Percentiles rank a stretch among this genome's conserved stretches.
These are phyloP conservation scores for Nymphaea colorata DNA, from an alignment of 164 flowering plant species.

Conservation along the genomic window DNA sequence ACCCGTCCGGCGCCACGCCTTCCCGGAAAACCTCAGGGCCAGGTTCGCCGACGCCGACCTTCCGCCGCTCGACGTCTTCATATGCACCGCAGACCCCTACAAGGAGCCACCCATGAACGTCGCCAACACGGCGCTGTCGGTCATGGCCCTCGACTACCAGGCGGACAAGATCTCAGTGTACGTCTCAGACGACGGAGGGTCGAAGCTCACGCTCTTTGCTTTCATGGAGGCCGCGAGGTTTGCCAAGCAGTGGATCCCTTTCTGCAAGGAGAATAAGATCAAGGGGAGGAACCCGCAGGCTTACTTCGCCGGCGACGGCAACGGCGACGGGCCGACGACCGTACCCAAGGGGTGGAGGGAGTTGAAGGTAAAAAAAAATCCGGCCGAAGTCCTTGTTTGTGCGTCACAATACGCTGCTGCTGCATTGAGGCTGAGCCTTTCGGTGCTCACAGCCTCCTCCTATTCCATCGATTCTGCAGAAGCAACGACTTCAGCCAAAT, in stretches of 20 bases:
- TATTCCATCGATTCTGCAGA: too few relatives aligned
- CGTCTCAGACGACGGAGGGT: conserved; percentile 27
- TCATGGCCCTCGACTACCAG: conserved; percentile 20
- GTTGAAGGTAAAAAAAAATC: background rate
- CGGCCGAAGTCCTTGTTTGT: too few relatives aligned
- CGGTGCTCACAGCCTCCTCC: too few relatives aligned
- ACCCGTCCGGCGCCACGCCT: conserved; percentile 10
- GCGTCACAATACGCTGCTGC: too few relatives aligned
- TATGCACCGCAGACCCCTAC: conserved; percentile 26
- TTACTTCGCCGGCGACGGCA: conserved; percentile 7
- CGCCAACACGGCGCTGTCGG: conserved; percentile 20
- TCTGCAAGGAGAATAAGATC: conserved; percentile 11
- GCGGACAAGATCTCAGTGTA: conserved; percentile 17
- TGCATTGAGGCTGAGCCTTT: too few relatives aligned
- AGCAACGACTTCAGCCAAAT: too few relatives aligned
- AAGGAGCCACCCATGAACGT: conserved; percentile 21
- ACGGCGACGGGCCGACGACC: background rate
- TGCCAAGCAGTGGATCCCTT: conserved; percentile 20
- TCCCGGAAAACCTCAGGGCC: conserved; percentile 12
- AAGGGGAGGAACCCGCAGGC: conserved; percentile 16
- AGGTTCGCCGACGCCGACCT: conserved; percentile 4
- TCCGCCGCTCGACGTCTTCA: conserved; percentile 19
- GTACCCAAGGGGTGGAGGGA: background rate
- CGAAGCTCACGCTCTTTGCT: conserved; percentile 23
- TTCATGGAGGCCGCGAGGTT: conserved; percentile 23